Conservation (phyloP, 2,329 filamentous ascomycete species). For the Nemania serpens region DNA sequence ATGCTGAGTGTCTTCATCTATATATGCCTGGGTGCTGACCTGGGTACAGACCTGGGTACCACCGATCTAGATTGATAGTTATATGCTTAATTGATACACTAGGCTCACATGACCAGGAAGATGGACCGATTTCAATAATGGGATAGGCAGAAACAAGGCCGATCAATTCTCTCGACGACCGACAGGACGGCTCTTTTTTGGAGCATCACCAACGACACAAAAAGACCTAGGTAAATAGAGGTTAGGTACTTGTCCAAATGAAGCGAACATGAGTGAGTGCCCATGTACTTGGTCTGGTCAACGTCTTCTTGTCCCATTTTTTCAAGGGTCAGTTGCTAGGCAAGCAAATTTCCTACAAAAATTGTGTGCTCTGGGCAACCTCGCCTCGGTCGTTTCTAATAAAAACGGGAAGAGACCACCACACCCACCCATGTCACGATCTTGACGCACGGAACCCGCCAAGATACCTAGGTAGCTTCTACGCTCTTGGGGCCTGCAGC, state of each 20-base stretch:
- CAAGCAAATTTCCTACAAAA: too few relatives aligned
- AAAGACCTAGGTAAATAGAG: neutral
- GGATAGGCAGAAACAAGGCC: neutral
- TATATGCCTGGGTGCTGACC: neutral
- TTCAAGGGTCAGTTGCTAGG: too few relatives aligned
- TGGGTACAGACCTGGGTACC: neutral
- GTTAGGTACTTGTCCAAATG: too few relatives aligned
- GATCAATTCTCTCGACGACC: conserved; percentile 9
- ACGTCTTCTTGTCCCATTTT: too few relatives aligned
- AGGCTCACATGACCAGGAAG: conserved; percentile 15
- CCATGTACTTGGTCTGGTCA: neutral
- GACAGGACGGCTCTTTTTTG: neutral
- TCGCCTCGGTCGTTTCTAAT: too few relatives aligned
- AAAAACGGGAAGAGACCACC: neutral
- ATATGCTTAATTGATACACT: neutral
- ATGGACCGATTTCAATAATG: conserved; percentile 6
- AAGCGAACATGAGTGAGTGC: too few relatives aligned
- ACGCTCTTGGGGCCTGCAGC: conserved; percentile 13
- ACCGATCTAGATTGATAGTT: neutral
- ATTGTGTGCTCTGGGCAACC: too few relatives aligned
- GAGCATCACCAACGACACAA: too few relatives aligned
- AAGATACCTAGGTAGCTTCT: conserved; percentile 10
- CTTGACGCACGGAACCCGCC: conserved; percentile 14
- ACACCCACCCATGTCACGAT: conserved; percentile 7
- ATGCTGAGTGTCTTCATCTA: conserved; percentile 20